Evolutionary conservation across 768 basidiomycete species (phyloP), one percentile per base, ranked within the genome.

Genomic region (Grammothele lineata): DNA sequence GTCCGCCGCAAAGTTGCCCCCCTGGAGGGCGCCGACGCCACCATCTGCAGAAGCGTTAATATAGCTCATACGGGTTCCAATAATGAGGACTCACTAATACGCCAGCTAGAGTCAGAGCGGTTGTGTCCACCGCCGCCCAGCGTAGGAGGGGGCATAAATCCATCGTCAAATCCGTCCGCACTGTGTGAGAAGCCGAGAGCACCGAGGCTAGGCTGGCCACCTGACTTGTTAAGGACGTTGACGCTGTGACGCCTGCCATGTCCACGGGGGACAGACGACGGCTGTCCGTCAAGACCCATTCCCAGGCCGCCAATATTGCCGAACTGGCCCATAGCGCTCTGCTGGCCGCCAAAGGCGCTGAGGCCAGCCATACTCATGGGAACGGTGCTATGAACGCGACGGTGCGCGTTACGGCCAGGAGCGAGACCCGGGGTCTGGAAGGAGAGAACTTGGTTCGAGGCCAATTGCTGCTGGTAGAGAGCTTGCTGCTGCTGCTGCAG

Each of bases 241-340:
- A 94, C 92, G 54, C 90, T 92, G 65, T 93, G 90, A 47, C 92
- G 74, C 37, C 92, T 77, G 32, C 89, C 92, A 62, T 95, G 92
- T 21, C 88, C 88, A 49, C 88, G 82, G 40, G 87, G 86, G 38
- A 88, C 67, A 35, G 78, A 78, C 56, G 78, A 73, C 33, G 76
- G 64, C 57, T 85, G 84, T 11, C 76, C 77, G 58, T 87, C 87
- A 32, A 85, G 68, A 27, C 76, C 65, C 54, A 64, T 58, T 2
- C 70, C 80, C 33, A 86, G 54, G 39, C 66, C 68, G n/a, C 69
- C 63, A 14, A 83, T 63, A 45, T 69, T 75, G 43, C 74, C 76
- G 54, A 87, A 86, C 59, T 87, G 83, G 45, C 79, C 79, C 77
- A 90, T 84, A 14, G 76, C 74, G 51, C 73, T 74, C 55, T 78